phyloP scores from a whole-genome alignment of 164 flowering plant species.

The Echeveria elegans region DNA sequence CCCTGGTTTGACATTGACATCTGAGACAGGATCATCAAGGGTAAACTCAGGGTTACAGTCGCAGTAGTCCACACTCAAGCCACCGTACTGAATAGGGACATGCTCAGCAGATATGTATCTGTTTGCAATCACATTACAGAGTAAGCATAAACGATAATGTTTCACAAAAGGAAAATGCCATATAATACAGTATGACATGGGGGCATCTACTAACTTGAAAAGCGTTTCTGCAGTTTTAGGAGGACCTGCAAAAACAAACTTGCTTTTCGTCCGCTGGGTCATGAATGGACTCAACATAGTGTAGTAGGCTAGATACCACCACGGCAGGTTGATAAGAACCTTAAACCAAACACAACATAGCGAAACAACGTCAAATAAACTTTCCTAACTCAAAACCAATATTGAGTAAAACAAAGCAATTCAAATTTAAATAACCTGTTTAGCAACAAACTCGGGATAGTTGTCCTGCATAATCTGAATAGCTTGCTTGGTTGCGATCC shows the following conservation, averaged over 20 bases:
- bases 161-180: not conserved
- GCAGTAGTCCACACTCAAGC: constrained; percentile 49
- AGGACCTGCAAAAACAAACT: constrained; percentile 42
- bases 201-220: constrained; percentile 32
- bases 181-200: not conserved
- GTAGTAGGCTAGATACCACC: constrained; percentile 53
- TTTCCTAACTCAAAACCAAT: too few relatives aligned
- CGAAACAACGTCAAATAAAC: too few relatives aligned
- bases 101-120: constrained; percentile 64
- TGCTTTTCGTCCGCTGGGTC: constrained; percentile 49
- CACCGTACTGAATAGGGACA: constrained; percentile 61
- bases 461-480: constrained; percentile 45
- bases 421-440: constrained; percentile 30
- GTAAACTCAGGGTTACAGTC: constrained; percentile 58
- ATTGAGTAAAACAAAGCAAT: too few relatives aligned
- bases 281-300: constrained; percentile 43
- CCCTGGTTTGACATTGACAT: constrained; percentile 37
- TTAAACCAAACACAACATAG: constrained; percentile 7
- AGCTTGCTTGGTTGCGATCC: constrained; percentile 40
- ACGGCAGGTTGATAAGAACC: constrained; percentile 54
- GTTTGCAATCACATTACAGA: constrained; percentile 10
- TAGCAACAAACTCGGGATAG: constrained; percentile 53
- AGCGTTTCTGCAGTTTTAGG: constrained; percentile 37
- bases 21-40: constrained; percentile 43
- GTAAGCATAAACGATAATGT: not conserved